Evolutionary conservation across 2,329 filamentous ascomycete species (phyloP), one percentile per base, ranked within the genome.

Genomic region (Nigrograna mackinnonii): DNA sequence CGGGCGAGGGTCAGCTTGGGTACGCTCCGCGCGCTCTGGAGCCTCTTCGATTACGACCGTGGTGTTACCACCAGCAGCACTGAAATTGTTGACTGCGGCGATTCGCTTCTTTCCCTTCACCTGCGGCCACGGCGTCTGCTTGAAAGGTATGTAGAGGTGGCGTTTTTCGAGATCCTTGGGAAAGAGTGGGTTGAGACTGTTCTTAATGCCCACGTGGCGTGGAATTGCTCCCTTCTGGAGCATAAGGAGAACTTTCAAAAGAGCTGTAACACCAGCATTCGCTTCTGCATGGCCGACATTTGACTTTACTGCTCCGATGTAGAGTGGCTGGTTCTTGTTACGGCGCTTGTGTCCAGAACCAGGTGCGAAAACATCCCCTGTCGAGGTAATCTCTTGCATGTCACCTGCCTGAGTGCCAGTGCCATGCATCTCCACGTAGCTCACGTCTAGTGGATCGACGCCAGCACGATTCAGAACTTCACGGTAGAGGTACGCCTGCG

Each of bases 61-160:
- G 7, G 62, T 57, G 35, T 68, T 68, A n/a, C 64, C 60, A n/a
- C 66, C 66, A 9, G 61, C 54, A 2, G 65, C 65, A 24, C 54
- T 46, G 46, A 66, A 68, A 38, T 62, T 67, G 44, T 68, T 69
- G 18, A 69, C 20, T 6, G 57, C 19, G 4, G 34, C 40, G 14
- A 22, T 33, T 6, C 43, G 39, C 22, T 34, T 34, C 18, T 22
- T 37, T 4, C 38, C 38, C 22, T 21, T 6, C 7, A 35, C 26
- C 19, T 33, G 39, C 19, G 37, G n/a, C 41, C 47, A 51, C 9
- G 37, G 37, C 6, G 22, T 38, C 26, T 26, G 37, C 24, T 39
- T 36, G 17, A 22, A 46, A 17, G 48, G 35, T 22, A 56, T 53
- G 30, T 31, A 34, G 6, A 62, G 40, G 28, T 63, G 57, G 14